These are phyloP conservation scores for Atkinsonella texensis DNA, from an alignment of 2,329 filamentous ascomycete genomes.

Conservation along the genomic window DNA sequence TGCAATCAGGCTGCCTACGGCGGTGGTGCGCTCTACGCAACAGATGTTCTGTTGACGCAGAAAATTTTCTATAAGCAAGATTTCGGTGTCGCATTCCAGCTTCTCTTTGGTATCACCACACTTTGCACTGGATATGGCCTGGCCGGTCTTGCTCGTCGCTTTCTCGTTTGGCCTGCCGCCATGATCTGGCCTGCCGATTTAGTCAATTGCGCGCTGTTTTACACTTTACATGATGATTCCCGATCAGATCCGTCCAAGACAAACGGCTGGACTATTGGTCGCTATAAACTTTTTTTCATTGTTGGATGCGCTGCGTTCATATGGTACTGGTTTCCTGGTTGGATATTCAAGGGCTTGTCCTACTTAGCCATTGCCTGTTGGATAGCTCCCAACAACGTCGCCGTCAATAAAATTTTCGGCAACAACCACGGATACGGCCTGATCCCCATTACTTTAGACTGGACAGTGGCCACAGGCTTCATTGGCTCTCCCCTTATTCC, in stretches of 20 bases:
- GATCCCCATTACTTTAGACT: slow-evolving; percentile 48
- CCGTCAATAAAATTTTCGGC: slow-evolving; percentile 53
- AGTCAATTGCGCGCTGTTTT: slow-evolving; percentile 40
- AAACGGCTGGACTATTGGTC: slow-evolving; percentile 51
- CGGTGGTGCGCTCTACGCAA: slow-evolving; percentile 45
- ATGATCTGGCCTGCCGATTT: slow-evolving; percentile 48
- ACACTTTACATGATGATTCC: slow-evolving; percentile 33
- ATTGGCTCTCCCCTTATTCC: slow-evolving; percentile 38
- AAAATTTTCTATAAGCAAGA: slow-evolving; percentile 45
- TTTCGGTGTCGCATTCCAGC: slow-evolving; percentile 41
- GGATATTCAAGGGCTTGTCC: slow-evolving; percentile 49
- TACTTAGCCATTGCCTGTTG: slow-evolving; percentile 51
- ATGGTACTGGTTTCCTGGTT: slow-evolving; percentile 52
- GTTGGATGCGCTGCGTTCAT: slow-evolving; percentile 38
- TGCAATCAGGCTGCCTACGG: slow-evolving; percentile 39
- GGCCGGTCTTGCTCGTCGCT: slow-evolving; percentile 40
- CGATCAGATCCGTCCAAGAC: slow-evolving; percentile 35
- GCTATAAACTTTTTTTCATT: slow-evolving; percentile 51
- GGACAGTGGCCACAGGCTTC: slow-evolving; percentile 36
- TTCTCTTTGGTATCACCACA: slow-evolving; percentile 41
- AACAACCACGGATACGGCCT: slow-evolving; percentile 45
- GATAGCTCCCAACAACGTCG: slow-evolving; percentile 46
- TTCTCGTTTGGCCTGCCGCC: slow-evolving; percentile 40
- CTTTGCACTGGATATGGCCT: slow-evolving; percentile 46
- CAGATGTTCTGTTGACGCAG: slow-evolving; percentile 36